phyloP scores from a whole-genome alignment of 768 basidiomycete genomes.

The Boletellus emodensis region DNA sequence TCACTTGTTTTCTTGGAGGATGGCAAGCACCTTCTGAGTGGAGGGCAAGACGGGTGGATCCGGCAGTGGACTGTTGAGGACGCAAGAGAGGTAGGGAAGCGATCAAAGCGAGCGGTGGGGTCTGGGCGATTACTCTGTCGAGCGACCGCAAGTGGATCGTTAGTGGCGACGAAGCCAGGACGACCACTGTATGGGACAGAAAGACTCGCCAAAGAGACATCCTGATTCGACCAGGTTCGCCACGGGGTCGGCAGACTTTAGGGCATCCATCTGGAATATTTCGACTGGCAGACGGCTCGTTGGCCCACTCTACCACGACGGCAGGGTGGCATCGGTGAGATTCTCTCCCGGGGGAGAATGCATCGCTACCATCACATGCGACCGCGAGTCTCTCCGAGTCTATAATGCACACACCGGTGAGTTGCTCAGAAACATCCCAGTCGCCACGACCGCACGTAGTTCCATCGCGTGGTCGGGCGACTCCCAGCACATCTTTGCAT shows the following conservation, averaged over 20 bases:
- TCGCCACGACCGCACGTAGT: neutral
- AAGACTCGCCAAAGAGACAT: neutral
- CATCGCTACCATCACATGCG: neutral
- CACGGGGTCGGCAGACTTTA: too few relatives aligned
- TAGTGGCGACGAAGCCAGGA: conserved; percentile 1
- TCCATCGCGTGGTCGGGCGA: neutral
- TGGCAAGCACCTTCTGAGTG: conserved; percentile 4
- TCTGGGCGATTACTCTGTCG: conserved; percentile 1
- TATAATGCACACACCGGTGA: neutral
- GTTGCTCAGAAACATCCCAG: neutral
- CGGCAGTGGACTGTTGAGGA: conserved; percentile 5
- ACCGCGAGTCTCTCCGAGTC: neutral
- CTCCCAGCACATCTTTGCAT: neutral
- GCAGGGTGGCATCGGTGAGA: neutral
- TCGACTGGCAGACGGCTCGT: too few relatives aligned
- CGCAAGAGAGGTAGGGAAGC: neutral
- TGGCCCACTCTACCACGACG: too few relatives aligned
- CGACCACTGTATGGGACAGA: conserved; percentile 4
- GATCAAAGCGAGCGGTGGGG: neutral
- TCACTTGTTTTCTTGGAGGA: conserved; percentile 6
- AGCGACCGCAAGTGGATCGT: conserved; percentile 8
- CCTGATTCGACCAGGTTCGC: too few relatives aligned
- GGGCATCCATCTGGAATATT: too few relatives aligned
- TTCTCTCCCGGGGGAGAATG: neutral
- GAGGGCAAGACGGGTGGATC: conserved; percentile 5